Evolutionary conservation across 148 eudicot species (phyloP), one percentile per base, ranked within the genome.

Genomic region (Dysphania ambrosioides): DNA sequence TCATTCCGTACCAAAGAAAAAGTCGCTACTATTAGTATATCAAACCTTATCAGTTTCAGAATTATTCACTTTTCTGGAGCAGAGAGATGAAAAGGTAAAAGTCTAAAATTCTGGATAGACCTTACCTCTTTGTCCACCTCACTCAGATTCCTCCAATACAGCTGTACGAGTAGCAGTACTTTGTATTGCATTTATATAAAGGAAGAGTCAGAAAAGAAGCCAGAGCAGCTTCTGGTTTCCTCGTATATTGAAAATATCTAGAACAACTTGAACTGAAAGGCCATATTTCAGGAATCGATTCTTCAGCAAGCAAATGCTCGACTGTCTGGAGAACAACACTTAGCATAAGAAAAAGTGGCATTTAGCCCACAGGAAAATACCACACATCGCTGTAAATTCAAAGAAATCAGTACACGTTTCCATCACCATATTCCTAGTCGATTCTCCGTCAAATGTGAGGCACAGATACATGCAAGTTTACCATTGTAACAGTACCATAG

Each of bases 91-190:
- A 27, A 6, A 44, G 40, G 35, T 49, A 34, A 67, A 49, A 27
- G 29, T 10, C 35, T 29, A 49, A 18, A 71, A 70, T 42, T 75
- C 66, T 55, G 67, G 75, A 79, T 71, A 71, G 58, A 44, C 31
- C 38, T 79, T 63, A 47, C 41, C 73, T 42, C 38, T 67, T 69
- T n/a, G 63, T 73, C 82, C 75, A 75, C 60, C 66, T 65, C 72
- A 66, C n/a, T 34, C 36, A 75, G 51, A 75, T 75, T 80, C 76
- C 31, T 65, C 58, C 29, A 75, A 51, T 69, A 65, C 68, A 65
- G 36, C 24, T 75, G 68, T 64, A 56, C 30, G 5, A 70, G 23
- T 21, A 66, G 24, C 19, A 67, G 12, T 19, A 6, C 19, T 42
- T 42, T 29, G 4, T 27, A 24, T 34, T 26, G 13, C 24, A 47